Percentiles rank a stretch among this genome's conserved stretches.
phyloP scores from a whole-genome alignment of 768 basidiomycete species.

The Hortiboletus campestris region DNA sequence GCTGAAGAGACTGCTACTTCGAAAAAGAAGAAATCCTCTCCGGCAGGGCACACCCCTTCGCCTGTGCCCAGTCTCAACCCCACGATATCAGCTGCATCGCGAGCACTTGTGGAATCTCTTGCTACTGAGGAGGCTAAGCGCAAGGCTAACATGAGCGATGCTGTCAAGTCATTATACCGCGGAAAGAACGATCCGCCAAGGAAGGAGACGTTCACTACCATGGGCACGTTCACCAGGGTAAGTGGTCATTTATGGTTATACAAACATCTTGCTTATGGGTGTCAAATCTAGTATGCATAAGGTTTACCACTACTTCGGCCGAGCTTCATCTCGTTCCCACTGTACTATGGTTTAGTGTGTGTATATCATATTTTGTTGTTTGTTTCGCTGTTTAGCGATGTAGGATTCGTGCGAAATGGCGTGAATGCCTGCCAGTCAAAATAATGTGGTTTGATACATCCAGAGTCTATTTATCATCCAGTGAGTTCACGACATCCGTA shows the following conservation, averaged over 20 bases:
- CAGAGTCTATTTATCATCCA: neutral
- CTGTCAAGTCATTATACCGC: conserved; percentile 77
- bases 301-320: neutral
- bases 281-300: conserved; percentile 22
- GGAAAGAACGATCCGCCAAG: conserved; percentile 51
- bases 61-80: conserved; percentile 42
- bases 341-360: conserved; percentile 13
- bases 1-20: conserved; percentile 32
- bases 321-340: neutral
- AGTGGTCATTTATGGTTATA: conserved; percentile 29
- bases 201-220: conserved; percentile 91
- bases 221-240: conserved; percentile 89
- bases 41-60: conserved; percentile 13
- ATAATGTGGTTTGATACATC: neutral
- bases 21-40: conserved; percentile 41
- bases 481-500: neutral
- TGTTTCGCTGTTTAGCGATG: neutral
- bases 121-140: conserved; percentile 82
- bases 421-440: neutral
- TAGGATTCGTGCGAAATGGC: neutral
- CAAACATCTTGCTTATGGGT: neutral
- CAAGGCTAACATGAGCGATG: conserved; percentile 80
- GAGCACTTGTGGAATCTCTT: conserved; percentile 67
- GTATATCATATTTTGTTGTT: neutral
- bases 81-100: conserved; percentile 53